Base-by-base conservation (phyloP, 2,329 filamentous ascomycete genomes). In the Hypoxylon sp. region DNA sequence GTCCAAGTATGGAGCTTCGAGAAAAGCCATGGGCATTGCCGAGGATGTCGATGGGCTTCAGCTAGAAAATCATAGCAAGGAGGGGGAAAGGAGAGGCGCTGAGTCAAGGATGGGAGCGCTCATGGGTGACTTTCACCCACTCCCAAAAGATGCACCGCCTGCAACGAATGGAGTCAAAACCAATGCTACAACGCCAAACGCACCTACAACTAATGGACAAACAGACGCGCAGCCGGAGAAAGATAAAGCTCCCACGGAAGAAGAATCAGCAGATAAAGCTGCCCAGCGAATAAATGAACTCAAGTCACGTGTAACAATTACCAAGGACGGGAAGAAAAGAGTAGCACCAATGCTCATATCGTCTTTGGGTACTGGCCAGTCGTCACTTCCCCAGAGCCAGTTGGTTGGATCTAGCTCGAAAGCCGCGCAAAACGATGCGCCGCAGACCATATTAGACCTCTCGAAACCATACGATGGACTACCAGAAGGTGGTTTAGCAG, bases 31-130 rank as follows among this genome's bases (percentile, higher is more conserved):
- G 78, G 96, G 95, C 1, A 94, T 98, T 54, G 89, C 96, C 5
- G 96, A 99, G 80, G 95, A 97, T 67, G 93, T 97, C 0, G 94
- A 98, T 75, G 93, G 94, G 0, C 82, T 98, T 47, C 86, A 93
- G 39, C 83, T 99, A 0, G 96, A 99, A 81, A 94, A 97, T 74
- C 92, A 91, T 78, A 97, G 94, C 81, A 98, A 97, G 78, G 94
- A 92, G 47, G 95, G 92, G 22, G 96, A 99, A 78, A 87, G 95
- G 33, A 93, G 91, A 71, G 94, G 92, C 4, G 94, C 95, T 0
- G 93, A 99, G 81, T 96, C 94, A 1, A 89, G 95, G 72, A 99
- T 99, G 96, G 96, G 96, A 11, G 95, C 95, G n/a, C 82, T 99
- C 39, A 99, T 99, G 96, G 95, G 95, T 5, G 94, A 97, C 76